Percentiles rank a stretch among this genome's conserved stretches.
These are phyloP conservation scores for Aegilops longissima DNA, from an alignment of 176 grass and related monocot species.

Conservation along the genomic window DNA sequence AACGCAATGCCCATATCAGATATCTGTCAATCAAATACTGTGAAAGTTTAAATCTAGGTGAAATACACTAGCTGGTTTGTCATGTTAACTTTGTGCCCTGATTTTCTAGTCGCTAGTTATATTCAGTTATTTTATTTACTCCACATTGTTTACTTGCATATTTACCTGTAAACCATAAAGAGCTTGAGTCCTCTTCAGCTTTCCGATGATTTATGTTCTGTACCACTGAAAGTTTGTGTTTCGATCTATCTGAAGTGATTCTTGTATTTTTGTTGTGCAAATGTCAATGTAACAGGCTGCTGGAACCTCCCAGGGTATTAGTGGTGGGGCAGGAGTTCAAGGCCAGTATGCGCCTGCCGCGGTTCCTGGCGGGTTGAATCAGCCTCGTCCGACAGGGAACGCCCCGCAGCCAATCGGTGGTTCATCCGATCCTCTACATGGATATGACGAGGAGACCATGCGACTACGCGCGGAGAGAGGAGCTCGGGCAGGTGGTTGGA, in stretches of 20 bases:
- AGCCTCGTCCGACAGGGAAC: conserved; percentile 78
- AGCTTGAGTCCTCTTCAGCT: background rate
- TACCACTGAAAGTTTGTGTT: conserved; percentile 1
- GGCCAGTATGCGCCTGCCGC: conserved; percentile 85
- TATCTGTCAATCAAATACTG: conserved; percentile 8
- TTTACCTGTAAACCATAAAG: background rate
- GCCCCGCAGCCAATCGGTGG: conserved; percentile 49
- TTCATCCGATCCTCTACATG: conserved; percentile 52
- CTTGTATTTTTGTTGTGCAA: conserved; percentile 13
- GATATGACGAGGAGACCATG: conserved; percentile 66
- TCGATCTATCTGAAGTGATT: background rate
- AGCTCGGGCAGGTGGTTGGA: conserved; percentile 86
- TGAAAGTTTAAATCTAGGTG: background rate
- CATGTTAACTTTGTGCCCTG: conserved; percentile 11
- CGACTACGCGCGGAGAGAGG: conserved; percentile 54
- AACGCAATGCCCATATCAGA: background rate
- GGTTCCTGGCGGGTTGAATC: conserved; percentile 48
- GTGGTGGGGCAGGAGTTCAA: conserved; percentile 48
- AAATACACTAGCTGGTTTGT: background rate
- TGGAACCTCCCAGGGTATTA: conserved; percentile 72
- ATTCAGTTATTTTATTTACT: background rate
- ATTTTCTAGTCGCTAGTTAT: background rate
- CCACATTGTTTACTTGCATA: background rate
- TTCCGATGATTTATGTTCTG: conserved; percentile 9
- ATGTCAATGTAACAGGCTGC: conserved; percentile 54